Base-by-base conservation (phyloP, 306 rosid species). In the Lathyrus aphaca region DNA sequence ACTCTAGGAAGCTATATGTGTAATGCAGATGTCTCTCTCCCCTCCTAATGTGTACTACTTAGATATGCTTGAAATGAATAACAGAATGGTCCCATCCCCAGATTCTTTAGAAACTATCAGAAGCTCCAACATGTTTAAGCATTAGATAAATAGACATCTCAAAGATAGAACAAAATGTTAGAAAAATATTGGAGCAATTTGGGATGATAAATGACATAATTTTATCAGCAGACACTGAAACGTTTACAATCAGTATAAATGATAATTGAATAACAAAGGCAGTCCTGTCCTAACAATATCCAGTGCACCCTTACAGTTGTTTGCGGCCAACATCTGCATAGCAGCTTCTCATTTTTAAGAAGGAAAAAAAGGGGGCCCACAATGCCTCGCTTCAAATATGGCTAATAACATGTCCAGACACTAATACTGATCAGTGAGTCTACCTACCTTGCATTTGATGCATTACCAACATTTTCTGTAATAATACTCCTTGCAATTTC, bases 161-260 rank as follows among this genome's bases (percentile, higher is more conserved):
- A 45, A 50, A 29, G 53, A 15, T 14, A 21, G 11, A 39, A 10
- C 7, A 30, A 9, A 53, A 62, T 25, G 23, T 2, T 0, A 0
- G 18, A 27, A 19, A 67, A 60, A 32, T 40, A 45, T 2, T 10
- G 12, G 50, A 63, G 43, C 60, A 54, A 29, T 5, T 18, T 14
- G 40, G 21, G 39, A 27, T 25, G 25, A 29, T 60, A 4, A 55
- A 58, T 68, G 51, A 21, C 40, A 50, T 74, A 27, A 78, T 44
- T 74, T 71, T 60, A 53, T 53, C 80, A 44, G 18, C 63, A 57
- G 59, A 37, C 64, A 14, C 44, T 46, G 73, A 76, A 79, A 76
- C 73, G 84, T 49, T 63, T 83, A 77, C 76, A 77, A 72, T 23
- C 76, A 77, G 43, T 68, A 39, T 72, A 73, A 73, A 68, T 77